Evolutionary conservation across 768 basidiomycete species (phyloP).

Genomic region (Boletus tylopilopsis): DNA sequence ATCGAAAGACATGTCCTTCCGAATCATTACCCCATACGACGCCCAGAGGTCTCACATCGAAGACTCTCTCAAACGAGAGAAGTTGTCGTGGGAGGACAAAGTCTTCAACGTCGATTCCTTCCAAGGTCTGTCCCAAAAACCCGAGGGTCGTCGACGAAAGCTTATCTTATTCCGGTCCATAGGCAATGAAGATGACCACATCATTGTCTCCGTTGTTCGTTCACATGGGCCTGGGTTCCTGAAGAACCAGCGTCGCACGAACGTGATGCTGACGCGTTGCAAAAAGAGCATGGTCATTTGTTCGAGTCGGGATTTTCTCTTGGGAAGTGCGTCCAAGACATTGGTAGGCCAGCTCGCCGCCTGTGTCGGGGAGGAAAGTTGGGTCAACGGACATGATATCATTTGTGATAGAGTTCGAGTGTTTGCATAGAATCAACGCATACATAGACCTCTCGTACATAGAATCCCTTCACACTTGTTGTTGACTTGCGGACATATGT

Average conservation of each 20-base stretch:
- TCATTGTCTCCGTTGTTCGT: conserved; percentile 69
- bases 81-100: conserved; percentile 56
- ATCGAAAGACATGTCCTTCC: conserved; percentile 42
- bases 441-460: not conserved
- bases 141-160: not conserved
- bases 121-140: conserved; percentile 53
- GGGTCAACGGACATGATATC: conserved; percentile 13
- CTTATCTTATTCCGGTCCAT: not conserved
- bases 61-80: conserved; percentile 41
- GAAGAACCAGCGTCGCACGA: conserved; percentile 57
- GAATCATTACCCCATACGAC: conserved; percentile 80
- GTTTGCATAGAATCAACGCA: not conserved
- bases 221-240: conserved; percentile 62
- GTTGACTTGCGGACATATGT: not conserved
- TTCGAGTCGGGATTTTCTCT: conserved; percentile 38
- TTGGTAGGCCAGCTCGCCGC: conserved; percentile 25
- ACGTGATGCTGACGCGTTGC: conserved; percentile 84
- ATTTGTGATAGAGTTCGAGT: not conserved
- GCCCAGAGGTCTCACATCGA: conserved; percentile 62
- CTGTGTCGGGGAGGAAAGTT: conserved; percentile 6
- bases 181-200: conserved; percentile 81
- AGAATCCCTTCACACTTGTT: not conserved
- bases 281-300: conserved; percentile 72
- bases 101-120: conserved; percentile 78
- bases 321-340: conserved; percentile 13